phyloP scores from a whole-genome alignment of 768 basidiomycete species.

The Lactifluus rugatus region DNA sequence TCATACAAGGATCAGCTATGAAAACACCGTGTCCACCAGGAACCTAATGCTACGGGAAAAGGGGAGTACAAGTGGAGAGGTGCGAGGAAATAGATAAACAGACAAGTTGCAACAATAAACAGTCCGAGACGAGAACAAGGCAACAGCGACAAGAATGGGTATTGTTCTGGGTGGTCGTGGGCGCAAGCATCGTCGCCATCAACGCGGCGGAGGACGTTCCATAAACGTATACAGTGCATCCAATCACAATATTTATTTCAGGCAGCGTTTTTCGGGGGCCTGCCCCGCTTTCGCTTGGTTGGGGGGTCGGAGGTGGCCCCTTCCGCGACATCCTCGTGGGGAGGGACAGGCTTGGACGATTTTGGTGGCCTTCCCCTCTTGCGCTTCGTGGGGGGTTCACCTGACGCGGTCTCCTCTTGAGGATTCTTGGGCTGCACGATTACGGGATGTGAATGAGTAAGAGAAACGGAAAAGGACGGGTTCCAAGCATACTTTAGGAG shows the following conservation, averaged over 20 bases:
- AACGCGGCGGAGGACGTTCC: slow-evolving; percentile 20
- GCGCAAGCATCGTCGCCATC: slow-evolving; percentile 20
- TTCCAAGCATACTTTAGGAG: slow-evolving; percentile 35
- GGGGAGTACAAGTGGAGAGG: slow-evolving; percentile 17
- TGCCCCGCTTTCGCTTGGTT: slow-evolving; percentile 61
- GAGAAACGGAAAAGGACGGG: background rate
- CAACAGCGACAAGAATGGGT: slow-evolving; percentile 28
- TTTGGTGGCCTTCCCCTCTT: slow-evolving; percentile 72
- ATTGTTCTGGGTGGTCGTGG: slow-evolving; percentile 28
- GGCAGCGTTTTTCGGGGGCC: slow-evolving; percentile 42
- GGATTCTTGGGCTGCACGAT: slow-evolving; percentile 27
- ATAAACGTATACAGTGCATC: slow-evolving; percentile 27
- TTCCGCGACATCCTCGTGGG: slow-evolving; percentile 32
- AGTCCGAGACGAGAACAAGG: slow-evolving; percentile 22
- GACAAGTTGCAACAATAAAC: slow-evolving; percentile 17
- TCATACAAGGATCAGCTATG: slow-evolving; percentile 20
- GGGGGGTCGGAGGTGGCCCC: slow-evolving; percentile 37
- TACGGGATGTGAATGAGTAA: slow-evolving; percentile 1
- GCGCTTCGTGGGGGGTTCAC: slow-evolving; percentile 40
- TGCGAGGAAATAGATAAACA: slow-evolving; percentile 14
- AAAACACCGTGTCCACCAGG: slow-evolving; percentile 21
- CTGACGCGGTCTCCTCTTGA: slow-evolving; percentile 34
- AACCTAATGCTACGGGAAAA: slow-evolving; percentile 19
- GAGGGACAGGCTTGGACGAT: slow-evolving; percentile 38
- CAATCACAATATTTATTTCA: slow-evolving; percentile 20